Base-by-base conservation (phyloP, 805 yeast species). In the Maudiozyma barnettii region DNA sequence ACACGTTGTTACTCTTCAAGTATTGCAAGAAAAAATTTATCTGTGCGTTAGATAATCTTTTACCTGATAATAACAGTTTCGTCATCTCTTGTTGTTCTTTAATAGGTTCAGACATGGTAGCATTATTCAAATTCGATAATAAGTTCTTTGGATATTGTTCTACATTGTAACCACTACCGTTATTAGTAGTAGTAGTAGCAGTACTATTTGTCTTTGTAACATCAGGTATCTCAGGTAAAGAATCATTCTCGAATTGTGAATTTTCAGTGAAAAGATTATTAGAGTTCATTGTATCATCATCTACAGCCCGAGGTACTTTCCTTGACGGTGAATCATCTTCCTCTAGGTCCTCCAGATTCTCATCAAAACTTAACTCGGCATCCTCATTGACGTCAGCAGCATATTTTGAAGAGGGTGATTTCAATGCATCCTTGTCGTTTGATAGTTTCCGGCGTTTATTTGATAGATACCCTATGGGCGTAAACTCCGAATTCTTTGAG, bases 391-490 rank as follows among this genome's bases (percentile, higher is more conserved):
- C 22, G 8, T 7, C 13, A 5, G 37, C 31, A 10, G 30, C 44
- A 19, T 41, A 41, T 26, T 45, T 45, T 6, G 48, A 38, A 19
- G 43, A 39, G 12, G 48, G 48, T 5, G 48, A 45, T 22, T 19
- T 33, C 6, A 19, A 5, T 13, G 40, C 35, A 8, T 45, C 43
- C 12, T 40, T 37, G 3, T 20, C n/a, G 4, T 23, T 30, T 14
- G 38, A n/a, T 13, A 31, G 6, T 30, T 48, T 41, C 49, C 43
- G 54, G 55, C 48, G 52, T 56, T 43, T 57, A 57, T 35, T 45
- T 5, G 48, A 40, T 20, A 54, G 42, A 30, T 56, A 63, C 3
- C 75, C 75, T 42, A 72, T 67, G 0, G 76, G 76, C 1, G 75
- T 71, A 49, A 72, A 72, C 50, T 70, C 73, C 21, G 65, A 53